phyloP scores from a whole-genome alignment of 1,139 yeast genomes.

The Candida labiduridarum region DNA sequence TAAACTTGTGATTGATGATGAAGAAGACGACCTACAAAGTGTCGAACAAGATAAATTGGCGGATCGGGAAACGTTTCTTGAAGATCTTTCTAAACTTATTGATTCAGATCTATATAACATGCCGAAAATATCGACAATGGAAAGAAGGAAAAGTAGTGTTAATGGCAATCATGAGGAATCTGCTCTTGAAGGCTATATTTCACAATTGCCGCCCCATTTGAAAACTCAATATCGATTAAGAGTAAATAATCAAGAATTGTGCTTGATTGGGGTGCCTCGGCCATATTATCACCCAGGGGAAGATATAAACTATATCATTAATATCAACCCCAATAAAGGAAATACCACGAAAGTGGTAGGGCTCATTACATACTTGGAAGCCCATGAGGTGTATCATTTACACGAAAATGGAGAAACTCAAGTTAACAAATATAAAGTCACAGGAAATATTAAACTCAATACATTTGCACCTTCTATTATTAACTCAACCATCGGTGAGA shows the following conservation, averaged over 20 bases:
- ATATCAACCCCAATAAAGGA: constrained; percentile 22
- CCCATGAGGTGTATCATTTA: constrained; percentile 40
- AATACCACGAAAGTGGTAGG: constrained; percentile 35
- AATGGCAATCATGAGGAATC: constrained; percentile 20
- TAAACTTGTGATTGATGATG: constrained; percentile 1
- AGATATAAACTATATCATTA: constrained; percentile 42
- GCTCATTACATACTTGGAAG: constrained; percentile 38
- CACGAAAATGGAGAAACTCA: constrained; percentile 15
- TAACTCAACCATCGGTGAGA: constrained; percentile 12
- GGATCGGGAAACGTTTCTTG: constrained; percentile 26
- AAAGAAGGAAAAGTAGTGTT: constrained; percentile 30
- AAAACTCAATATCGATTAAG: constrained; percentile 43
- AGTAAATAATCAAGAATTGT: constrained; percentile 36
- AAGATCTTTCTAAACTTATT: constrained; percentile 36
- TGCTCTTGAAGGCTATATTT: constrained; percentile 13
- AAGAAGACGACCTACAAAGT: not conserved
- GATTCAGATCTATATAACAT: constrained; percentile 37
- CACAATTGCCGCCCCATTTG: constrained; percentile 33
- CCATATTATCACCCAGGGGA: constrained; percentile 54
- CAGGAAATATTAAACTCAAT: constrained; percentile 40
- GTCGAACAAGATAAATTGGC: constrained; percentile 7
- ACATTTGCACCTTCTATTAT: constrained; percentile 35
- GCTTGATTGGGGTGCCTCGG: constrained; percentile 39
- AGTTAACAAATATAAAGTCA: constrained; percentile 38
- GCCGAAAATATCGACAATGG: constrained; percentile 36